Base-by-base conservation (phyloP, 169 alveolate species). In the Plasmodium coatneyi region DNA sequence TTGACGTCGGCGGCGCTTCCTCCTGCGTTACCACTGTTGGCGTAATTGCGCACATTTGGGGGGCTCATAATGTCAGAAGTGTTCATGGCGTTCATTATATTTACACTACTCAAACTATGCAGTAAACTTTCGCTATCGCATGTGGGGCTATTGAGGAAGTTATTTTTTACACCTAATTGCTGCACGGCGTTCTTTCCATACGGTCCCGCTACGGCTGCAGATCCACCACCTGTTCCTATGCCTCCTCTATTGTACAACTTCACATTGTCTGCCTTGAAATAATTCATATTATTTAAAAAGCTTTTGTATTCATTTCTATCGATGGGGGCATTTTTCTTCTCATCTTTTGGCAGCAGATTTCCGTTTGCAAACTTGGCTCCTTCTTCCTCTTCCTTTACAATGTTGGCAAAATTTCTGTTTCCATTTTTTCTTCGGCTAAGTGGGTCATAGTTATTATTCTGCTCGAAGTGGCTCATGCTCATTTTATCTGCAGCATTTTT, bases 361-460 rank as follows among this genome's bases (percentile, higher is more conserved):
- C 70, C 16, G 56, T 60, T 72, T 39, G 41, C 1, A 36, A 39
- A 14, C 56, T 74, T 71, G 10, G 93, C 32, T 25, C 34, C 52
- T 79, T 46, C 72, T 66, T 79, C 89, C 22, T 49, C 79, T 12
- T 39, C 89, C 43, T 79, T 89, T 25, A 66, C 46, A 56, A 71
- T 19, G 74, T 79, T 89, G 19, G 43, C 10, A 16, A 36, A 79
- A 28, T 41, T 46, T 34, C 22, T 89, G 46, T 66, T 89, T 7
- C 82, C 80, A 89, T 71, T 79, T 78, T 89, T 80, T 89, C 74
- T 80, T 36, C 66, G 87, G 52, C 49, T 89, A 79, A 36, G 36
- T 79, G 71, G 6, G 36, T 19, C 72, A 6, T 71, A 72, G 32
- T 49, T 71, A 79, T 66, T 56, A 36, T 22, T 78, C 41, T 39